Conservation (phyloP, 768 basidiomycete genomes). For the Cyclocybe aegerita region DNA sequence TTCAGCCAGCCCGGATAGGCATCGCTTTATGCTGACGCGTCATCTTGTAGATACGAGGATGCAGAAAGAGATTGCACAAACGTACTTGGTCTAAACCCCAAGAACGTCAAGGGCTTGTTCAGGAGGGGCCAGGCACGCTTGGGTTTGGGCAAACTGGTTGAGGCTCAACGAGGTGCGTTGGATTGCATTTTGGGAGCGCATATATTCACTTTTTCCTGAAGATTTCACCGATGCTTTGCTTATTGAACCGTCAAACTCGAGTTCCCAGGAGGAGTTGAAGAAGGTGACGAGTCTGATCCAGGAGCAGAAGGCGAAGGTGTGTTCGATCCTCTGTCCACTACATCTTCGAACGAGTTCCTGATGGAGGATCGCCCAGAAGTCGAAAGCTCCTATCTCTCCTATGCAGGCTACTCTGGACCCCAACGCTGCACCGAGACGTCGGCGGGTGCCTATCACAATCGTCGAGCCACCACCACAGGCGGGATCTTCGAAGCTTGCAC, state of each 20-base stretch:
- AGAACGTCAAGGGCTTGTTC: conserved; percentile 80
- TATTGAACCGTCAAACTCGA: conserved; percentile 63
- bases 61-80: conserved; percentile 78
- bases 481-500: background rate
- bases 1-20: conserved; percentile 22
- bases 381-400: conserved; percentile 18
- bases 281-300: conserved; percentile 44
- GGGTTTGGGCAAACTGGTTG: conserved; percentile 50
- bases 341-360: background rate
- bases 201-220: conserved; percentile 24
- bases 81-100: conserved; percentile 51
- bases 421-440: conserved; percentile 35
- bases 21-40: conserved; percentile 9
- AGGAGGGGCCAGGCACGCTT: conserved; percentile 73
- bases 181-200: background rate
- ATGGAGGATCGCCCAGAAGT: conserved; percentile 20
- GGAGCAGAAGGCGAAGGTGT: conserved; percentile 35
- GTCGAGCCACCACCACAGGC: conserved; percentile 35
- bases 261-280: conserved; percentile 62
- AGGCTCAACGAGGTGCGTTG: conserved; percentile 59
- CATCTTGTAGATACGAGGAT: conserved; percentile 61
- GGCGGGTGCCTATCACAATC: conserved; percentile 65
- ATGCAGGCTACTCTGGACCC: conserved; percentile 13
- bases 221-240: conserved; percentile 61
- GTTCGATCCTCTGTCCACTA: background rate